These are phyloP conservation scores for Moesziomyces parantarcticus DNA, from an alignment of 1,284 basidiomycete genomes.

Conservation along the genomic window DNA sequence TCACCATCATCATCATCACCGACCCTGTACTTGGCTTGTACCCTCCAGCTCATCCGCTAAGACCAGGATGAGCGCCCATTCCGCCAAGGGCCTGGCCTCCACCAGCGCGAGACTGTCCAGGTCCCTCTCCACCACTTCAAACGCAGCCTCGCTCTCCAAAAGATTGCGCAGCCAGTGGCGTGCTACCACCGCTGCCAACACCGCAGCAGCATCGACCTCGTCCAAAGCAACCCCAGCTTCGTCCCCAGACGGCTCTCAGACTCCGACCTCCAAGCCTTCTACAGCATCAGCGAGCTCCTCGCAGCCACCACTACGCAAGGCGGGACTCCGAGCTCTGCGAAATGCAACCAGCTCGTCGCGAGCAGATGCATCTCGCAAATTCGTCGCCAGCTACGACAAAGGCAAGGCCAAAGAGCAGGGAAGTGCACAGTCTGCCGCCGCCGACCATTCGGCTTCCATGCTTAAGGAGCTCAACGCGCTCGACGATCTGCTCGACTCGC, in stretches of 20 bases:
- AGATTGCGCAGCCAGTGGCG: slow-evolving; percentile 20
- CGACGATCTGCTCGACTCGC: slow-evolving; percentile 26
- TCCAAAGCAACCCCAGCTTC: neutral
- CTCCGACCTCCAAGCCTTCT: neutral
- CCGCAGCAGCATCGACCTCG: neutral
- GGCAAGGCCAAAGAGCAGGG: slow-evolving; percentile 20
- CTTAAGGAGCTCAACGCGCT: slow-evolving; percentile 33
- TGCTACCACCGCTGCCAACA: neutral
- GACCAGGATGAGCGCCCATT: slow-evolving; percentile 11
- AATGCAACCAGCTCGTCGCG: neutral
- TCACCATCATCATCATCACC: too few species aligned
- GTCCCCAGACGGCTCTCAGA: neutral
- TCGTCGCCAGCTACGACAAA: slow-evolving; percentile 15
- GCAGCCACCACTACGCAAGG: slow-evolving; percentile 10
- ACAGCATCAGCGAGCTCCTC: neutral
- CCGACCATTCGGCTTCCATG: slow-evolving; percentile 13
- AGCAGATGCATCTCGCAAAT: slow-evolving; percentile 10
- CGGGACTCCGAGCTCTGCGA: slow-evolving; percentile 7
- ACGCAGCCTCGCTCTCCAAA: slow-evolving; percentile 5
- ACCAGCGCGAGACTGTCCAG: slow-evolving; percentile 9
- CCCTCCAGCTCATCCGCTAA: too few species aligned
- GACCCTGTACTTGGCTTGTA: too few species aligned
- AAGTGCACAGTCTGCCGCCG: slow-evolving; percentile 4
- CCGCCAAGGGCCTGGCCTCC: slow-evolving; percentile 9
- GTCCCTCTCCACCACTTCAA: slow-evolving; percentile 10